A percentile compares a stretch with the other conserved stretches of the same genome.
phyloP scores from a whole-genome alignment of 768 basidiomycete species.

The Daedaleopsis nitida region DNA sequence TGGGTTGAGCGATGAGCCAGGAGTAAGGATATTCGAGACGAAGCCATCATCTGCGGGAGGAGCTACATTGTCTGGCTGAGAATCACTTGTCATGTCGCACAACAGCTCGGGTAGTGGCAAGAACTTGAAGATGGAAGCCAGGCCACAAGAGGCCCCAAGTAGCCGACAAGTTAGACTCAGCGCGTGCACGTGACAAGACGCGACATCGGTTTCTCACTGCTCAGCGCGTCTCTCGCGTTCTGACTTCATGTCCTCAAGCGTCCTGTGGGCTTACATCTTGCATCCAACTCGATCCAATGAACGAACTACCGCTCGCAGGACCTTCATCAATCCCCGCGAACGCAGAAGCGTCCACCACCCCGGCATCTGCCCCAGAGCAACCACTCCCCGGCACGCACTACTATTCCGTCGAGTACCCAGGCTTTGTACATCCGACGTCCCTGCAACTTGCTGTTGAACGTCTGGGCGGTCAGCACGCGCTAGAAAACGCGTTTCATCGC shows the following conservation, averaged over 20 bases:
- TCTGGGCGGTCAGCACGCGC: slow-evolving; percentile 67
- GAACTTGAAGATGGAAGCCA: no score
- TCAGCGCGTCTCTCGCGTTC: no score
- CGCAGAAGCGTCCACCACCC: neutral
- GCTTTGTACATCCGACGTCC: slow-evolving; percentile 70
- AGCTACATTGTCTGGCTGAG: neutral
- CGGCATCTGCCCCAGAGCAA: slow-evolving; percentile 37
- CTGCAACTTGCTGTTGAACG: slow-evolving; percentile 61
- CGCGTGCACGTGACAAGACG: slow-evolving; percentile 11
- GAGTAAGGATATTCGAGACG: slow-evolving; percentile 61
- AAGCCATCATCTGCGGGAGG: slow-evolving; percentile 31
- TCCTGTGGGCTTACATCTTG: no score
- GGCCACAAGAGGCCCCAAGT: no score
- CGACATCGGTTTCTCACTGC: neutral
- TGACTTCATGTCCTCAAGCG: no score
- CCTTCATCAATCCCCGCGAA: slow-evolving; percentile 13
- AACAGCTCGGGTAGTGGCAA: neutral
- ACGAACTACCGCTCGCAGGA: slow-evolving; percentile 9
- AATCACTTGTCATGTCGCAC: neutral
- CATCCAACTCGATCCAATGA: no score
- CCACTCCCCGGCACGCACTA: slow-evolving; percentile 61
- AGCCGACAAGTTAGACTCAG: no score
- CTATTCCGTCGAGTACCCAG: slow-evolving; percentile 90
- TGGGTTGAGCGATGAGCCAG: slow-evolving; percentile 78
- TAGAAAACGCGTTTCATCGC: slow-evolving; percentile 80